phyloP scores from a whole-genome alignment of 1,284 basidiomycete species.

The Chalciporus piperatoides region DNA sequence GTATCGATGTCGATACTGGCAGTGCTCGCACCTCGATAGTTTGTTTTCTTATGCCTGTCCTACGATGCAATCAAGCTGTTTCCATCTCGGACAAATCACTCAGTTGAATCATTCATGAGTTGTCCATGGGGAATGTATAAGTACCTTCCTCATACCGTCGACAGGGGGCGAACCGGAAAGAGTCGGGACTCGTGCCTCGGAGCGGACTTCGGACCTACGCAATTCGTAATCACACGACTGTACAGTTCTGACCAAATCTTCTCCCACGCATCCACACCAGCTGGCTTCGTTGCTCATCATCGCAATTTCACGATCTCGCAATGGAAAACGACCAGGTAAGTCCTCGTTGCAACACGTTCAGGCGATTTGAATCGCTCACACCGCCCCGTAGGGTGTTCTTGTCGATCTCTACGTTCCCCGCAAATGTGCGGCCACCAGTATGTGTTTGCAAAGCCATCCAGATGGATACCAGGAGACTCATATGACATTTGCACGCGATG shows the following conservation, averaged over 20 bases:
- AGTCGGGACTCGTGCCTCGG: too few species aligned
- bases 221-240: slow-evolving; percentile 14
- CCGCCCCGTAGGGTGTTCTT: slow-evolving; percentile 76
- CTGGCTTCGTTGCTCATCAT: slow-evolving; percentile 1
- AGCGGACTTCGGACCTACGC: too few species aligned
- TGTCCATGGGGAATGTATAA: too few species aligned
- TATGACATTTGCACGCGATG: slow-evolving; percentile 5
- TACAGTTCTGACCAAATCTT: slow-evolving; percentile 31
- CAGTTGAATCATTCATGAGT: not conserved
- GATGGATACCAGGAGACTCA: slow-evolving; percentile 2
- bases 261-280: slow-evolving; percentile 25
- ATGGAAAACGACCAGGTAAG: slow-evolving; percentile 82
- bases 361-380: slow-evolving; percentile 1
- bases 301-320: slow-evolving; percentile 27
- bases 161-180: not conserved
- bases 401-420: slow-evolving; percentile 99
- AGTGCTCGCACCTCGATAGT: slow-evolving; percentile 3
- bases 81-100: not conserved
- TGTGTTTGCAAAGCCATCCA: slow-evolving; percentile 33
- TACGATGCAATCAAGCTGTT: slow-evolving; percentile 9
- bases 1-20: slow-evolving; percentile 2
- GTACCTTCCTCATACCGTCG: too few species aligned
- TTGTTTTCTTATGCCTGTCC: slow-evolving; percentile 1
- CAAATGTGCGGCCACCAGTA: slow-evolving; percentile 96
- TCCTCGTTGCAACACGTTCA: slow-evolving; percentile 7